Conservation (phyloP, 2,329 filamentous ascomycete genomes). For the Ophiostoma pallidulum region DNA sequence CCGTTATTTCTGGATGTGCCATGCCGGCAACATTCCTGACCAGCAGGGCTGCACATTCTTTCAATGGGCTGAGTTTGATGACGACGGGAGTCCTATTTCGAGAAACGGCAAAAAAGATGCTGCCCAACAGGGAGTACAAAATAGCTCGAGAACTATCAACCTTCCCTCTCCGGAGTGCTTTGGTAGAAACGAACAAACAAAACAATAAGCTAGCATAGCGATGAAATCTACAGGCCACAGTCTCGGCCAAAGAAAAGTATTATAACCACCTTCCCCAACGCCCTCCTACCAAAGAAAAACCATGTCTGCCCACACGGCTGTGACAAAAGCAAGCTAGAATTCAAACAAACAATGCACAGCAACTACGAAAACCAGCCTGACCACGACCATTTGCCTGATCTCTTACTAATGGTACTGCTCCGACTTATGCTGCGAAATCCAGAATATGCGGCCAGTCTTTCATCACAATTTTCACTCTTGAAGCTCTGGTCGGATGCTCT, state of each 20-base stretch:
- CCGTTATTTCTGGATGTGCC: conserved; percentile 85
- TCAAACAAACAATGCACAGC: neutral
- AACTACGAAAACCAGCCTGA: conserved; percentile 17
- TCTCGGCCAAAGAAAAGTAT: too few species aligned
- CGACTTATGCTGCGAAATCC: conserved; percentile 11
- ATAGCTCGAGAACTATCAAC: too few species aligned
- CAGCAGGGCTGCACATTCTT: conserved; percentile 67
- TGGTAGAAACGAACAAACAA: neutral
- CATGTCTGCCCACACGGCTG: neutral
- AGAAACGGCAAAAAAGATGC: neutral
- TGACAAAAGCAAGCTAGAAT: too few species aligned
- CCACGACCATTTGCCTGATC: conserved; percentile 19
- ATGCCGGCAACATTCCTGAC: conserved; percentile 61
- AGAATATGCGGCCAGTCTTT: neutral
- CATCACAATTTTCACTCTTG: conserved; percentile 5
- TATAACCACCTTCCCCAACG: too few species aligned
- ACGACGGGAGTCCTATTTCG: conserved; percentile 74
- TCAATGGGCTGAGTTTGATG: conserved; percentile 76
- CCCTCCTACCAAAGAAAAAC: neutral
- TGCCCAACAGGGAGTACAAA: neutral
- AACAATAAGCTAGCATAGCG: neutral
- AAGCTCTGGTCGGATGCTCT: conserved; percentile 5
- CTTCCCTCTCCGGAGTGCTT: too few species aligned
- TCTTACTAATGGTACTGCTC: conserved; percentile 15
- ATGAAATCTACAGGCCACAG: neutral